These are phyloP conservation scores for Pseudovirgaria hyperparasitica DNA, from an alignment of 2,329 filamentous ascomycete genomes.

Conservation along the genomic window DNA sequence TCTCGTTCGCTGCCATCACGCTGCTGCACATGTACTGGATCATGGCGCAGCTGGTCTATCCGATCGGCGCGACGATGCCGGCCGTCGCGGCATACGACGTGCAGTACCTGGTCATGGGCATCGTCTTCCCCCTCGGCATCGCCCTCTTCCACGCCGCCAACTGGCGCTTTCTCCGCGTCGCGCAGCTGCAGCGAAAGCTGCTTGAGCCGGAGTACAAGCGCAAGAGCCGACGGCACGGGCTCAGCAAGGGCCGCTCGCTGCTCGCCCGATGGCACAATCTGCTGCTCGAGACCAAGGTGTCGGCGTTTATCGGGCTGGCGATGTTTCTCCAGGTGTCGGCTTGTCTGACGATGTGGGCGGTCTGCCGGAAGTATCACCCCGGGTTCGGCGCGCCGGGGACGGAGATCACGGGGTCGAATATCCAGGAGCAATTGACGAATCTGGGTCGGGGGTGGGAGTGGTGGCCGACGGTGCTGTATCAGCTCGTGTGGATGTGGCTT, in stretches of 20 bases:
- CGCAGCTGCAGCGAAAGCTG: conserved; percentile 8
- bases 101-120: conserved; percentile 26
- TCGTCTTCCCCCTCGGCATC: conserved; percentile 25
- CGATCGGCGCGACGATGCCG: conserved; percentile 20
- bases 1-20: conserved; percentile 20
- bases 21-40: conserved; percentile 24
- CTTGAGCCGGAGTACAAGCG: conserved; percentile 1
- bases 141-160: conserved; percentile 21
- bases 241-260: too few relatives aligned
- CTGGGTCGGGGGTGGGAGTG: conserved; percentile 12
- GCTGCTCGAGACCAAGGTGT: too few relatives aligned
- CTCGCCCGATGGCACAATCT: conserved; percentile 1
- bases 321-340: conserved; percentile 3
- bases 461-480: conserved; percentile 11
- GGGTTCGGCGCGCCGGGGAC: conserved; percentile 8
- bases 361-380: conserved; percentile 10
- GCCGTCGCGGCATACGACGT: conserved; percentile 15
- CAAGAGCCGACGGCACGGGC: conserved; percentile 2
- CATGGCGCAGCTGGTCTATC: conserved; percentile 23
- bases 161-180: conserved; percentile 7
- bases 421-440: conserved; percentile 9
- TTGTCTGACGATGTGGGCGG: conserved; percentile 7
- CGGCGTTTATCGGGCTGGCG: too few relatives aligned
- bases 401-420: conserved; percentile 6
- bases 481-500: conserved; percentile 11